Evolutionary conservation across 2,329 filamentous ascomycete species (phyloP).

Genomic region (Cladosporium sp.): DNA sequence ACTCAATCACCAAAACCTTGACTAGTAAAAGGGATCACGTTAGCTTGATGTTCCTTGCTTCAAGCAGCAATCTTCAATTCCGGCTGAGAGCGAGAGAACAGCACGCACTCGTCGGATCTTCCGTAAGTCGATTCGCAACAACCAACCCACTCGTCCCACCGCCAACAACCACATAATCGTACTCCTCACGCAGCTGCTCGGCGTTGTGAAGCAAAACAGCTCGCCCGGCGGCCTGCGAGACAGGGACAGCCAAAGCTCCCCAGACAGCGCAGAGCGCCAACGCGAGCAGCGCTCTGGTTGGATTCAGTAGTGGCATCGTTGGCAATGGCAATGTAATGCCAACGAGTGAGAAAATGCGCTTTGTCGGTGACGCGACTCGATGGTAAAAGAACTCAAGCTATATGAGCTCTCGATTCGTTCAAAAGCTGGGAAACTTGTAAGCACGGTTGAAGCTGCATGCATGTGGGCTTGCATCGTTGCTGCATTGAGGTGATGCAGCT

Average conservation of each 20-base stretch:
- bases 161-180: slow-evolving; percentile 29
- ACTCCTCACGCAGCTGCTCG: slow-evolving; percentile 1
- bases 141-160: slow-evolving; percentile 27
- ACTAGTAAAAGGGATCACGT: background rate
- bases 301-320: too few relatives aligned
- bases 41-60: background rate
- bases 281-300: too few relatives aligned
- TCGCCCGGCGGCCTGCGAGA: background rate
- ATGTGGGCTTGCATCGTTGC: too few relatives aligned
- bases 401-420: too few relatives aligned
- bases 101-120: slow-evolving; percentile 20
- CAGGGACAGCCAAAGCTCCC: background rate
- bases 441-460: too few relatives aligned
- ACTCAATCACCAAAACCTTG: slow-evolving; percentile 13
- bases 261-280: background rate
- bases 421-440: too few relatives aligned
- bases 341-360: too few relatives aligned
- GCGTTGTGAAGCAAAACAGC: background rate
- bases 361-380: too few relatives aligned
- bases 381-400: too few relatives aligned
- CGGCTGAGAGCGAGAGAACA: background rate
- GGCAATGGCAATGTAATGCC: too few relatives aligned
- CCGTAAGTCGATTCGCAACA: slow-evolving; percentile 28
- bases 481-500: too few relatives aligned
- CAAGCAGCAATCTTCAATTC: background rate